These are phyloP conservation scores for Mesotaenium endlicherianum DNA, from an alignment of 139 green algal species.

Conservation along the genomic window DNA sequence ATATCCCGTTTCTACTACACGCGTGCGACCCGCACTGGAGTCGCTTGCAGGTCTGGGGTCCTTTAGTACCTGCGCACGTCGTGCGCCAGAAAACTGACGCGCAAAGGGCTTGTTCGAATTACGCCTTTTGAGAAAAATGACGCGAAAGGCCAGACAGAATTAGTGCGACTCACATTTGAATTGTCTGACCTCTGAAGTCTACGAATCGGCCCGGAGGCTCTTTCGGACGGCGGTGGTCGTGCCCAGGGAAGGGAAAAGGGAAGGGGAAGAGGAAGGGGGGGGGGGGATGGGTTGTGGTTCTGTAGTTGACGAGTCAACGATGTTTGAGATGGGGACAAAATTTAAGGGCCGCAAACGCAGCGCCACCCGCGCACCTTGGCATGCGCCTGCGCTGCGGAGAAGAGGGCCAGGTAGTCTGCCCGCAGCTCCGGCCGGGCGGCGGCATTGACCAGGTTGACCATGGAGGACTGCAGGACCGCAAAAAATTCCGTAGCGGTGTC, in stretches of 20 bases:
- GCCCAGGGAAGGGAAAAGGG: background rate
- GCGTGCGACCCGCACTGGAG: no score
- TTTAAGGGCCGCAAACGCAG: background rate
- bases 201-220: background rate
- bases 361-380: background rate
- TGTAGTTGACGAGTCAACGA: background rate
- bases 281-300: background rate
- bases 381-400: background rate
- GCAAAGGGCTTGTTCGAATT: no score
- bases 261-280: background rate
- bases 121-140: no score
- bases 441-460: background rate
- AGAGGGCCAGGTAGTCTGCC: constrained; percentile 18
- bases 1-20: no score
- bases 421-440: background rate
- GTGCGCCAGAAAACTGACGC: no score
- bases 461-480: constrained; percentile 8
- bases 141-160: no score
- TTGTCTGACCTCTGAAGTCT: no score
- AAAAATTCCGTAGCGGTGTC: background rate
- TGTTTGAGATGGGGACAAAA: background rate
- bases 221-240: background rate
- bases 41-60: no score
- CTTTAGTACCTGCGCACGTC: no score
- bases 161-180: no score